Conservation (phyloP, 2,329 filamentous ascomycete species). For the Monosporascus sp. region DNA sequence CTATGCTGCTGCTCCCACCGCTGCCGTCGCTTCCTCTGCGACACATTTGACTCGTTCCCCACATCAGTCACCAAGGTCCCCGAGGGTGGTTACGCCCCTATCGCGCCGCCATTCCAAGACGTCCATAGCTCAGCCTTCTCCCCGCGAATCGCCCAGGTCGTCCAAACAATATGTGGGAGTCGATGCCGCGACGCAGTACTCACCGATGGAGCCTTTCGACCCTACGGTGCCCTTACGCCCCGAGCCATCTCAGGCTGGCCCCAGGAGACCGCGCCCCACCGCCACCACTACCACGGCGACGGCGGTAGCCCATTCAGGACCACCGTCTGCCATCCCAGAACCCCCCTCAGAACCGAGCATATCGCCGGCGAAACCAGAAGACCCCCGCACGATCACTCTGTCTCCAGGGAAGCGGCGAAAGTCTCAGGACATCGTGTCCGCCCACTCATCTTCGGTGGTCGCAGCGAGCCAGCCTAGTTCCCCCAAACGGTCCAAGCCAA, state of each 20-base stretch:
- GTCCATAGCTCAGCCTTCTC: constrained; percentile 25
- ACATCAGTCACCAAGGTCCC: constrained; percentile 28
- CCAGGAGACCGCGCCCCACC: constrained; percentile 19
- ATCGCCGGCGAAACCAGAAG: constrained; percentile 12
- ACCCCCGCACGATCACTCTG: constrained; percentile 13
- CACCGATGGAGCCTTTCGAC: constrained; percentile 41
- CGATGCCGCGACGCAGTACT: constrained; percentile 44
- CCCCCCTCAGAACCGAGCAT: constrained; percentile 18
- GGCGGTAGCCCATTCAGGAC: constrained; percentile 8
- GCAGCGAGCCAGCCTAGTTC: constrained; percentile 29
- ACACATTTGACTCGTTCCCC: constrained; percentile 37
- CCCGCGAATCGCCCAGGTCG: constrained; percentile 20
- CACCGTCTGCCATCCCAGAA: constrained; percentile 15
- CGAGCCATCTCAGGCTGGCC: constrained; percentile 22
- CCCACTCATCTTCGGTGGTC: constrained; percentile 21
- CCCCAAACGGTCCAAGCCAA: constrained; percentile 50
- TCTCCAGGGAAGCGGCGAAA: constrained; percentile 40
- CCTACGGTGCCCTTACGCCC: constrained; percentile 28
- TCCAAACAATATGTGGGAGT: constrained; percentile 39
- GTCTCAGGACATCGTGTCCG: constrained; percentile 31
- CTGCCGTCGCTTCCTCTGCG: background rate
- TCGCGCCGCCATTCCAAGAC: constrained; percentile 34
- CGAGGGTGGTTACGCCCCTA: constrained; percentile 33
- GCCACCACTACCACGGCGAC: constrained; percentile 8
- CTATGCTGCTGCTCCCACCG: constrained; percentile 28